Evolutionary conservation across 163 green algal species (phyloP), one percentile per base, ranked within the genome.

Genomic region (Coccomyxa subellipsoidea): DNA sequence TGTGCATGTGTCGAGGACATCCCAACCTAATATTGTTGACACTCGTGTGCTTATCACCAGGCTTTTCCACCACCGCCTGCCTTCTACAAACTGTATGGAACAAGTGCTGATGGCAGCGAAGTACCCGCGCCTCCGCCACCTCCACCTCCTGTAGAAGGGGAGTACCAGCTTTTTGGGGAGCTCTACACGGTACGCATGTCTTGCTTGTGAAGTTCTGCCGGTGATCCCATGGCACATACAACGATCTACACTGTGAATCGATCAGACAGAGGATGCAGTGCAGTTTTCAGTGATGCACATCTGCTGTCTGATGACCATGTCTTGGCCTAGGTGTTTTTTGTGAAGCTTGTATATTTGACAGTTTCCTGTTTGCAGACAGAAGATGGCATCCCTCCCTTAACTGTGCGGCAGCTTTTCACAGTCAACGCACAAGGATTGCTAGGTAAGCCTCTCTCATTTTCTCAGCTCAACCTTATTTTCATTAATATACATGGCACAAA

Each of bases 161-260:
- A 86, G 0, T 93, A 89, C 53, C 66, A 85, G 39, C 71, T 88
- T 36, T 92, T 92, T 82, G 88, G 88, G 29, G 85, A 90, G 40
- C 38, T 91, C 4, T 83, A 90, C 69, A 89, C 88, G 79, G 88
- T 90, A 73, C 15, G 40, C 38, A 15, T 47, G 12, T 66, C 32
- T 32, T 6, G 4, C 3, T 32, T 32, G 3, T 66, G 15, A 59
- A 34, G 2, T 23, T 35, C 2, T 54, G 37, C 7, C 34, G 2
- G 1, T 36, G 2, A 2, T 35, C 31, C 69, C 2, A 27, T 59
- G 2, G 25, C n/a, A 25, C 38, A 79, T 69, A 23, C 27, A 69
- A 35, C 23, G 2, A 66, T 36, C 15, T 69, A 4, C 36, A 79
- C 36, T 37, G 23, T 34, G 10, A 54, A 54, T 77, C 39, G n/a